These are phyloP conservation scores for Pueraria montana DNA, from an alignment of 306 rosid species.

Conservation along the genomic window DNA sequence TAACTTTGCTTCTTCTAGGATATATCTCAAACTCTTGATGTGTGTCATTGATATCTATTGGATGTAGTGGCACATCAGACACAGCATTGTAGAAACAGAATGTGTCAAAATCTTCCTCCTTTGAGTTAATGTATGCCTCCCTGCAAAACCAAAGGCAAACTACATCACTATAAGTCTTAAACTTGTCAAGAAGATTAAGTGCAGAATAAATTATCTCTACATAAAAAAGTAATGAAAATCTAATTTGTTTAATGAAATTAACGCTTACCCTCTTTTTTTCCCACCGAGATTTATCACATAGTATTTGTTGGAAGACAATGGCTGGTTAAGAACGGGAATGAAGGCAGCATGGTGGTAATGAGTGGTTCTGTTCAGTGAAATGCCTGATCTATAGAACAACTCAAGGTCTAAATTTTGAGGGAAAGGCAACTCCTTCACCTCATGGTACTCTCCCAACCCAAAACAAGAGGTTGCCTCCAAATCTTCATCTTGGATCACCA, in stretches of 20 bases:
- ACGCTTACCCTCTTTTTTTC: constrained; percentile 75
- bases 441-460: constrained; percentile 54
- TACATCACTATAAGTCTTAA: constrained; percentile 2
- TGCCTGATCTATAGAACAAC: constrained; percentile 62
- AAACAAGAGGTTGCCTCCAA: constrained; percentile 53
- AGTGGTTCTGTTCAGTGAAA: constrained; percentile 55
- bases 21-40: constrained; percentile 61
- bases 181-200: not conserved
- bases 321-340: constrained; percentile 81
- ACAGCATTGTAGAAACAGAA: constrained; percentile 57
- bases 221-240: not conserved
- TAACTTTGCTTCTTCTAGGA: constrained; percentile 49
- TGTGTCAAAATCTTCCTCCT: constrained; percentile 56
- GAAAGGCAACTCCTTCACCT: constrained; percentile 64
- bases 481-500: constrained; percentile 73
- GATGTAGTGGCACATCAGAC: constrained; percentile 41
- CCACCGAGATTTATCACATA: constrained; percentile 64
- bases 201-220: not conserved
- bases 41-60: constrained; percentile 51
- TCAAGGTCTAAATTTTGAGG: constrained; percentile 75
- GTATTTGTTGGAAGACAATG: constrained; percentile 71
- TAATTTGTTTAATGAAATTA: not conserved
- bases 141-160: constrained; percentile 50
- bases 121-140: constrained; percentile 58
- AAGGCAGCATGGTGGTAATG: constrained; percentile 59